phyloP scores from a whole-genome alignment of 305 asterid species.

The Ilex paraguariensis region DNA sequence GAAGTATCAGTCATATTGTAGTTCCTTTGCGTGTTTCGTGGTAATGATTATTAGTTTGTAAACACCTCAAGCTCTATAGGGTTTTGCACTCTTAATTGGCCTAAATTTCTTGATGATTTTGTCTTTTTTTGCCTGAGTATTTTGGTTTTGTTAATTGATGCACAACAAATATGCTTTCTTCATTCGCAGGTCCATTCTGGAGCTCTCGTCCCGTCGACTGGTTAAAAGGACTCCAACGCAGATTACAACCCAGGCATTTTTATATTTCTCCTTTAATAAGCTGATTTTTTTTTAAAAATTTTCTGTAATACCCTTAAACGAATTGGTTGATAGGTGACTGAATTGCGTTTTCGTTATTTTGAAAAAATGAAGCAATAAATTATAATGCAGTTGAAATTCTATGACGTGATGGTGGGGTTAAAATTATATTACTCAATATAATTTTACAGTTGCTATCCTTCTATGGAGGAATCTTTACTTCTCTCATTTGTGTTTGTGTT shows the following conservation, averaged over 20 bases:
- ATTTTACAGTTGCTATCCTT: too few relatives aligned
- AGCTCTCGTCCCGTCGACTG: constrained; percentile 55
- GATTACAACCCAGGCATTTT: constrained; percentile 63
- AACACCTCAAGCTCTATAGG: too few relatives aligned
- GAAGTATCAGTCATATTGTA: too few relatives aligned
- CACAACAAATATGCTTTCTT: background rate
- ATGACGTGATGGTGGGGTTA: background rate
- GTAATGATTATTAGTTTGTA: too few relatives aligned
- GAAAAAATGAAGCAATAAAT: too few relatives aligned
- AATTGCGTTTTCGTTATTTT: background rate
- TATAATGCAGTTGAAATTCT: too few relatives aligned
- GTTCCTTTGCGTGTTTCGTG: too few relatives aligned
- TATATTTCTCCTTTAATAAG: background rate
- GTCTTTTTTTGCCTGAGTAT: background rate
- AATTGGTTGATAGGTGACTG: too few relatives aligned
- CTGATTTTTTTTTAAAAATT: background rate
- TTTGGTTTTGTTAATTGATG: too few relatives aligned
- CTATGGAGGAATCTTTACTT: too few relatives aligned
- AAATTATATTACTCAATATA: background rate
- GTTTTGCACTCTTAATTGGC: too few relatives aligned
- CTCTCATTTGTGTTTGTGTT: too few relatives aligned
- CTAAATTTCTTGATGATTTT: background rate
- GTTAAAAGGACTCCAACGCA: constrained; percentile 47
- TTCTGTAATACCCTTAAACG: background rate
- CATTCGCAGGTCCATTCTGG: constrained; percentile 67